Evolutionary conservation across 441 rosid genomes (phyloP).

Genomic region (Euphorbia schlechtendalii): DNA sequence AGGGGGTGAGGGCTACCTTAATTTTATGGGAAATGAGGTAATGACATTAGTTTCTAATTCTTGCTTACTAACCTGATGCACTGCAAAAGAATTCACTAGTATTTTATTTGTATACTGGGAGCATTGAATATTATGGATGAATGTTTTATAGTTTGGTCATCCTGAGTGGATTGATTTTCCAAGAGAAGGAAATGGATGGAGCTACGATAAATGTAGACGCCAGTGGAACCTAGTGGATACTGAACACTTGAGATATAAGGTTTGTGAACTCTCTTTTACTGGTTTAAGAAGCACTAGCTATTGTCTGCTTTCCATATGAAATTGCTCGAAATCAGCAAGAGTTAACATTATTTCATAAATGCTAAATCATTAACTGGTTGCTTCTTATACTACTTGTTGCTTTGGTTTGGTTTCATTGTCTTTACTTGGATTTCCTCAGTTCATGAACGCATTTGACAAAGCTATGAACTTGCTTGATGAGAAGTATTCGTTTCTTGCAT

Average conservation of each 20-base stretch:
- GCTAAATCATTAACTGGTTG: too few relatives aligned
- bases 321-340: background rate
- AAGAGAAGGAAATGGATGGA: conserved; percentile 86
- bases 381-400: background rate
- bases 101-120: background rate
- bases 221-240: conserved; percentile 62
- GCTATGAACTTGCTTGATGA: conserved; percentile 77
- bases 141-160: conserved; percentile 66
- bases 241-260: conserved; percentile 75
- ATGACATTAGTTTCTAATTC: conserved; percentile 6
- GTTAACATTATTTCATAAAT: too few relatives aligned
- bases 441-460: conserved; percentile 66
- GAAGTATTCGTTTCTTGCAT: conserved; percentile 53
- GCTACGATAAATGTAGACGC: conserved; percentile 75
- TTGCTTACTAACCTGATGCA: background rate
- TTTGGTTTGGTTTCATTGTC: background rate
- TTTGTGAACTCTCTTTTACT: conserved; percentile 19
- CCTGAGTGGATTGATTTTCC: conserved; percentile 94
- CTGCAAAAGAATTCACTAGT: background rate
- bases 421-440: conserved; percentile 27
- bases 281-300: conserved; percentile 3
- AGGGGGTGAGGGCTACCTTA: conserved; percentile 86
- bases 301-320: background rate
- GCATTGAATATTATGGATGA: background rate
- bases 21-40: conserved; percentile 91